These are phyloP conservation scores for Strigomonas culicis DNA, from an alignment of 208 protist genomes.

Conservation along the genomic window DNA sequence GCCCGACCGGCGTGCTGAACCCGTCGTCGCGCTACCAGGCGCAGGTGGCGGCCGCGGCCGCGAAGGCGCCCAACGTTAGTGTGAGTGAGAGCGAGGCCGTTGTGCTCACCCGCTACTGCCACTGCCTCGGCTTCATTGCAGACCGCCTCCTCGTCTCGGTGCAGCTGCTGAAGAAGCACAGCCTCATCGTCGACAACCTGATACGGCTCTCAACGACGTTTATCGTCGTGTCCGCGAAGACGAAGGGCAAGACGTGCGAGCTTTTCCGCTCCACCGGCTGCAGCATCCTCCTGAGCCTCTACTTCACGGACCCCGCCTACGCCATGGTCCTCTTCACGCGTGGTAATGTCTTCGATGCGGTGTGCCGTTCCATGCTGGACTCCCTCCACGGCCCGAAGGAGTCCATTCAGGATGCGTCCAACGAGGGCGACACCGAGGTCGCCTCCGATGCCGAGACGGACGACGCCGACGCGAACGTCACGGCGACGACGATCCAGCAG, in stretches of 20 bases:
- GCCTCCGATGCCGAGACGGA: conserved; percentile 1
- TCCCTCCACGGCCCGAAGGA: conserved; percentile 5
- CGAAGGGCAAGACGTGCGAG: conserved; percentile 8
- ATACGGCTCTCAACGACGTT: not conserved
- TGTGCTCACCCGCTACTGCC: not conserved
- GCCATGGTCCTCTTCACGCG: conserved; percentile 22
- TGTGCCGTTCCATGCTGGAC: conserved; percentile 28
- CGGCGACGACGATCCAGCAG: too few species aligned
- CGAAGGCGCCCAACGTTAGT: not conserved
- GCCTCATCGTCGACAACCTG: not conserved
- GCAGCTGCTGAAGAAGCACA: not conserved
- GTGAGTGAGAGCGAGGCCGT: not conserved
- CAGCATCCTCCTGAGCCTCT: conserved; percentile 23
- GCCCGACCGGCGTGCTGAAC: not conserved
- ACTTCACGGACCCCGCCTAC: conserved; percentile 20
- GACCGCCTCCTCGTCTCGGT: conserved; percentile 2
- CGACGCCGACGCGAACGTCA: too few species aligned
- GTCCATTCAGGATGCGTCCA: not conserved
- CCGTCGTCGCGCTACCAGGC: not conserved
- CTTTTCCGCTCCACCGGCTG: conserved; percentile 15
- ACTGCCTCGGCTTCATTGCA: not conserved
- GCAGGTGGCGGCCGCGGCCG: too few species aligned
- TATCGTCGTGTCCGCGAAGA: conserved; percentile 6
- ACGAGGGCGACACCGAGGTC: not conserved
- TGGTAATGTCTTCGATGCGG: conserved; percentile 18